These are phyloP conservation scores for Cercospora sp. DNA, from an alignment of 2,329 filamentous ascomycete species.

Conservation along the genomic window DNA sequence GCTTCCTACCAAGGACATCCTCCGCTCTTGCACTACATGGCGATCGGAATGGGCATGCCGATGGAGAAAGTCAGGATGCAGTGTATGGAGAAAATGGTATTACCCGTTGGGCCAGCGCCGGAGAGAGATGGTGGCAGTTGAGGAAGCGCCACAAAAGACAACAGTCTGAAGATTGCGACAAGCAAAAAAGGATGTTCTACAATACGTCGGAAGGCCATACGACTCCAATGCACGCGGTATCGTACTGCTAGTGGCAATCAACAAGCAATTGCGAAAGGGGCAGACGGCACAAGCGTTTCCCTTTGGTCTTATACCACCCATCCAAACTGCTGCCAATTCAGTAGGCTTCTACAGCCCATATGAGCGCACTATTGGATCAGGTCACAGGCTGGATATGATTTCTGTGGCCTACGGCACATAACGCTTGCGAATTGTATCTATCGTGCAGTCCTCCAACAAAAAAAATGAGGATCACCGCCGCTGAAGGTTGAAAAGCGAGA, in stretches of 20 bases:
- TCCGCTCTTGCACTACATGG: constrained; percentile 82
- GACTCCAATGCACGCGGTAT: background rate
- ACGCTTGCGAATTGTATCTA: background rate
- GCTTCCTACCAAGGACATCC: constrained; percentile 87
- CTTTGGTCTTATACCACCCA: background rate
- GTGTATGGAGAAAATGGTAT: constrained; percentile 74
- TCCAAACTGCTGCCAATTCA: background rate
- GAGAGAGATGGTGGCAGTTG: constrained; percentile 16
- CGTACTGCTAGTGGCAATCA: background rate
- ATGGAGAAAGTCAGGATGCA: constrained; percentile 72
- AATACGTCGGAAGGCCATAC: background rate
- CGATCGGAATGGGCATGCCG: constrained; percentile 83
- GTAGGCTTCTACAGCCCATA: background rate
- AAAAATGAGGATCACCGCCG: background rate
- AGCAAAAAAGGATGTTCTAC: background rate
- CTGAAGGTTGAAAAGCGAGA: background rate
- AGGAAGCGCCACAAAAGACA: background rate
- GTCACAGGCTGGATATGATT: background rate
- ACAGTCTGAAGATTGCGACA: background rate
- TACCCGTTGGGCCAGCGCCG: constrained; percentile 55
- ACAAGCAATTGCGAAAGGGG: background rate
- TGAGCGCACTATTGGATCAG: background rate
- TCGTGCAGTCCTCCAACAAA: background rate
- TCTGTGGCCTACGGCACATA: background rate
- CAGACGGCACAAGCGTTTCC: background rate